Base-by-base conservation (phyloP, 352 stramenopile species). In the Hyphochytrium catenoides region DNA sequence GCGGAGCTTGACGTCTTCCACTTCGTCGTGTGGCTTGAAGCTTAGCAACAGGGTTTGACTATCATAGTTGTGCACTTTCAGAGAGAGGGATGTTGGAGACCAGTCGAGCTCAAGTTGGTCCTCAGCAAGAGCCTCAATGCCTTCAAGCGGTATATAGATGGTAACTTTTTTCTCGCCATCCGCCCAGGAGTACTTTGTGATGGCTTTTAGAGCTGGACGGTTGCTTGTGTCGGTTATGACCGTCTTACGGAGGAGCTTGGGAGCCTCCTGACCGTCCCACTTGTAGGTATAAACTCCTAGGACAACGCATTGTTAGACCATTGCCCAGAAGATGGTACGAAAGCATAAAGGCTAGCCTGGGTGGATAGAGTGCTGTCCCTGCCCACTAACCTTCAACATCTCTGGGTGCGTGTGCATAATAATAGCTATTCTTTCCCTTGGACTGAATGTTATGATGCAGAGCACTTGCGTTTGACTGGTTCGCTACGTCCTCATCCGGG, bases 381-480 rank as follows among this genome's bases (percentile, higher is more conserved):
- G n/a, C n/a, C n/a, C n/a, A n/a, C n/a, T n/a, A n/a, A n/a, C n/a
- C n/a, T n/a, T n/a, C n/a, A n/a, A n/a, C n/a, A n/a, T 41, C 25
- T 34, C 17, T 14, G n/a, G 31, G 48, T 41, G 68, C 41, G 50
- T 74, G 66, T 7, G 62, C 53, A 46, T 79, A 84, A 48, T 78
- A 79, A 53, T 84, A 84, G 52, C 66, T 79, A 51, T 81, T 59
- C 17, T 65, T 53, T 24, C 69, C 69, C 39, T 75, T 75, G 30
- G 51, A 52, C 18, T 70, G 18, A 39, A 68, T 53, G 17, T 57
- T 76, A 29, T 76, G 66, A 14, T 78, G 57, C 27, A 60, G 54
- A 36, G 46, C 46, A n/a, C n/a, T n/a, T n/a, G n/a, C n/a, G n/a
- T n/a, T n/a, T n/a, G n/a, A n/a, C n/a, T n/a, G n/a, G n/a, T n/a